These are phyloP conservation scores for Trichosanthes cucumerina DNA, from an alignment of 306 rosid species.

Conservation along the genomic window DNA sequence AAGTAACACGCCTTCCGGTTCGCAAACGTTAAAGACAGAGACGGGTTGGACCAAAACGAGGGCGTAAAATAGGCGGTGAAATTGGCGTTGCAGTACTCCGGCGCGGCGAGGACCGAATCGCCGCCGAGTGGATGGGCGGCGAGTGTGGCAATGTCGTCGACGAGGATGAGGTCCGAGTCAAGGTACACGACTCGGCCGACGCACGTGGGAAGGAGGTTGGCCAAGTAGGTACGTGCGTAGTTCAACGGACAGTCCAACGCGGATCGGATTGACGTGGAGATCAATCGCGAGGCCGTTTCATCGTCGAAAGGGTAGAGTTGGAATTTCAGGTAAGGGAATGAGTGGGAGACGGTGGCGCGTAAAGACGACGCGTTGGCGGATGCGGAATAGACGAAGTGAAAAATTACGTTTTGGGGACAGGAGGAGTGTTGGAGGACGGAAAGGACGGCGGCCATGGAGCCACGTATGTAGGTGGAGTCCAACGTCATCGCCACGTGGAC, in stretches of 20 bases:
- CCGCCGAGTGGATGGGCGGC: constrained; percentile 36
- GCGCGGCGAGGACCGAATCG: constrained; percentile 52
- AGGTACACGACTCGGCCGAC: constrained; percentile 66
- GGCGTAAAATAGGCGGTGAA: constrained; percentile 66
- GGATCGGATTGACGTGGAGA: constrained; percentile 78
- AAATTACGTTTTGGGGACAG: constrained; percentile 60
- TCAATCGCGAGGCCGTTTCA: constrained; percentile 41
- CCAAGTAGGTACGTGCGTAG: constrained; percentile 70
- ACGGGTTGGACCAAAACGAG: constrained; percentile 75
- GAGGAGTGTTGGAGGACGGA: constrained; percentile 80
- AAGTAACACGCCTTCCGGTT: constrained; percentile 59
- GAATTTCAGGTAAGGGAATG: constrained; percentile 81
- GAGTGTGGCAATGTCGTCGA: constrained; percentile 71
- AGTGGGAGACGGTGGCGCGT: constrained; percentile 34
- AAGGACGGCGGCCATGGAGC: constrained; percentile 85
- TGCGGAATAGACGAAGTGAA: constrained; percentile 59
- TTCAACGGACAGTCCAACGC: constrained; percentile 83
- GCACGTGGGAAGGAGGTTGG: constrained; percentile 49
- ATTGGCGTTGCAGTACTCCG: constrained; percentile 86
- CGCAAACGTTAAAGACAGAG: constrained; percentile 47
- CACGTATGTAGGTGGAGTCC: constrained; percentile 68
- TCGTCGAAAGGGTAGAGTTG: constrained; percentile 49
- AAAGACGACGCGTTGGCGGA: constrained; percentile 41
- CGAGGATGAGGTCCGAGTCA: constrained; percentile 74
- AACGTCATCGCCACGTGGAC: constrained; percentile 85